Evolutionary conservation across 345 rosid species (phyloP).

Genomic region (Hevea brasiliensis): DNA sequence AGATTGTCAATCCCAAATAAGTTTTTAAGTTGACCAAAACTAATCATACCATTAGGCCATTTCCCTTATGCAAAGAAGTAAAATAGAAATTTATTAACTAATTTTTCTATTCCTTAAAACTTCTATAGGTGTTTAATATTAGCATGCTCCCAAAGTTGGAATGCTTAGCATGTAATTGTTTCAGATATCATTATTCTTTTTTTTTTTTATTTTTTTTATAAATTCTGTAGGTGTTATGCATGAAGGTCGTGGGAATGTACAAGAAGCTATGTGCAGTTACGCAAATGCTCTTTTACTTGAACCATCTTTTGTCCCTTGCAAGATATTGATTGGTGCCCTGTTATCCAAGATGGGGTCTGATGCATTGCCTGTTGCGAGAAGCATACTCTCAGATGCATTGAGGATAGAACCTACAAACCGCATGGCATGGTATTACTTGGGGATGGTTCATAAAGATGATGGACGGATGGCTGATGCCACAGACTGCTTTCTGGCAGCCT

Average conservation of each 20-base stretch:
- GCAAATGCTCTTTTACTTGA: constrained; percentile 62
- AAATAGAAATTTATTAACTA: not conserved
- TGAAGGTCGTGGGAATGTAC: constrained; percentile 63
- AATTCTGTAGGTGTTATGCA: constrained; percentile 57
- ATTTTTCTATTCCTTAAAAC: not conserved
- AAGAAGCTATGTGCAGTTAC: constrained; percentile 52
- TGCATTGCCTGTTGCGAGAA: constrained; percentile 78
- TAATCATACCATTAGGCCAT: no score
- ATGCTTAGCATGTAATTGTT: not conserved
- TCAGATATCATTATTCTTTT: not conserved
- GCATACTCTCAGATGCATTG: constrained; percentile 82
- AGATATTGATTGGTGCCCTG: constrained; percentile 56
- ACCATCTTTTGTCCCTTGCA: constrained; percentile 61
- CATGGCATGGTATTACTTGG: constrained; percentile 86
- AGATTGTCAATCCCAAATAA: no score
- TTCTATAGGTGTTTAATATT: not conserved
- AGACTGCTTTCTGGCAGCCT: constrained; percentile 93
- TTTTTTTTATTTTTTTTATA: not conserved
- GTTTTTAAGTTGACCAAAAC: no score
- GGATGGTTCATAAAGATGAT: constrained; percentile 68
- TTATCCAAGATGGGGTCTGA: constrained; percentile 52
- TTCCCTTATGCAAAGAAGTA: no score
- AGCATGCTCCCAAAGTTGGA: not conserved
- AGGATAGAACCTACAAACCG: constrained; percentile 83
- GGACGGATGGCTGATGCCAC: constrained; percentile 87